Conservation (phyloP, 2,329 filamentous ascomycete species). For the Ophiostoma ulmi region DNA sequence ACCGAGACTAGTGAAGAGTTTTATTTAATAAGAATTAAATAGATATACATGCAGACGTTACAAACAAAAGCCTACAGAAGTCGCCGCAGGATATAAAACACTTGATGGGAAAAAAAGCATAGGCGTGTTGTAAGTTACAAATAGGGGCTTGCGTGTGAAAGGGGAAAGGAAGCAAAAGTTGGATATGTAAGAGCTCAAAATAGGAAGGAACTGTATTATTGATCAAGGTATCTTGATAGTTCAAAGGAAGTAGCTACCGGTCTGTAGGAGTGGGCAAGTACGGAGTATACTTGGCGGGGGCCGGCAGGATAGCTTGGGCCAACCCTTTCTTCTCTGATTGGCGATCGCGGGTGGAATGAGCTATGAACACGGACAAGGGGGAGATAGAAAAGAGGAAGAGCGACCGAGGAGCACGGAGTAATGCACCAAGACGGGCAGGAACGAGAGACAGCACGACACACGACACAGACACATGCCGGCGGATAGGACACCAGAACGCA, state of each 20-base stretch:
- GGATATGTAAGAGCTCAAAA: neutral
- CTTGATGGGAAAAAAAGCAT: neutral
- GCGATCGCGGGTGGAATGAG: neutral
- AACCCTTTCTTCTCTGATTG: neutral
- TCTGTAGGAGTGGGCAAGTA: too few relatives aligned
- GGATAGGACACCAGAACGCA: neutral
- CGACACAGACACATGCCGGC: neutral
- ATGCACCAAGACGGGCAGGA: neutral
- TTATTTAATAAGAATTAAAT: neutral
- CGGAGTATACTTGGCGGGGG: neutral
- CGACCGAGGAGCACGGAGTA: constrained; percentile 2
- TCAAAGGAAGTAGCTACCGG: neutral
- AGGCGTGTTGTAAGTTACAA: neutral
- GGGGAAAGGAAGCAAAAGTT: neutral
- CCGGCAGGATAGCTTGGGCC: neutral
- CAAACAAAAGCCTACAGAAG: neutral
- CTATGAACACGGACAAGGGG: constrained; percentile 10
- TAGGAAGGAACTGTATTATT: neutral
- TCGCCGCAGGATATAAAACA: neutral
- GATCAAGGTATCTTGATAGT: neutral
- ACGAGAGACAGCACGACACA: neutral
- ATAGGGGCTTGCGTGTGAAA: constrained; percentile 1
- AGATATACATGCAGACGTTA: neutral
- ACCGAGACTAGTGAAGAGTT: constrained; percentile 11
- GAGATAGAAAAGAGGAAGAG: constrained; percentile 13